Evolutionary conservation across 2,329 filamentous ascomycete genomes (phyloP), one percentile per base, ranked within the genome.

Genomic region (Oidium heveae): DNA sequence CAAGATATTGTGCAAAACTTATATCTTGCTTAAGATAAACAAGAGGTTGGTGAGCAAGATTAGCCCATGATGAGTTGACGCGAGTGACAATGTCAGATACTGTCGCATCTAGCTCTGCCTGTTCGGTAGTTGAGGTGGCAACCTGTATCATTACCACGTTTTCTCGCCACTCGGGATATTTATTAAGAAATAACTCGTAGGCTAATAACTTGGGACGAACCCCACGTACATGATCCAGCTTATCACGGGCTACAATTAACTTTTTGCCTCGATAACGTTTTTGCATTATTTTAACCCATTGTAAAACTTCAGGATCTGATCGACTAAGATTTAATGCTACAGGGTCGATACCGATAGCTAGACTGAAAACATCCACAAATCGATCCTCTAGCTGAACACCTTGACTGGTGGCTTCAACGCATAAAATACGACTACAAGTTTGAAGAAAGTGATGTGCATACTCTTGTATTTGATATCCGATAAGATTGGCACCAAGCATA

Each of bases 1-100:
- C 89, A n/a, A 96, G 75, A 63, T 95, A 96, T 64, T 95, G 88
- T 0, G 84, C 74, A 64, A 94, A 94, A 56, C 85, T 82, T 57
- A 96, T 91, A 62, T 96, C 89, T 66, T 96, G 89, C 67, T 93
- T 88, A 54, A 96, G 72, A 67, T 95, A 95, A 6, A 95, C 84
- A 12, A 96, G 76, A 0, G 89, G 89, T 63, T 94, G 87, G 63
- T 95, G 91, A 0, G 86, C 85, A 52, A 96, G 72, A 28, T 87
- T 94, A 7, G 88, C 88, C 73, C 88, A 88, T 0, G 80, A 80
- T 0, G 86, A 91, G 66, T 96, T 94, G 65, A 96, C 89, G 57
- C 89, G 80, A 54, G 86, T 94, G 58, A 94, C 87, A 65, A 96
- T 95, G 65, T 95, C 87, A 1, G 86, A 88, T 24, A 96, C 83